Base-by-base conservation (phyloP, 306 rosid genomes). In the Cucurbita pepo region DNA sequence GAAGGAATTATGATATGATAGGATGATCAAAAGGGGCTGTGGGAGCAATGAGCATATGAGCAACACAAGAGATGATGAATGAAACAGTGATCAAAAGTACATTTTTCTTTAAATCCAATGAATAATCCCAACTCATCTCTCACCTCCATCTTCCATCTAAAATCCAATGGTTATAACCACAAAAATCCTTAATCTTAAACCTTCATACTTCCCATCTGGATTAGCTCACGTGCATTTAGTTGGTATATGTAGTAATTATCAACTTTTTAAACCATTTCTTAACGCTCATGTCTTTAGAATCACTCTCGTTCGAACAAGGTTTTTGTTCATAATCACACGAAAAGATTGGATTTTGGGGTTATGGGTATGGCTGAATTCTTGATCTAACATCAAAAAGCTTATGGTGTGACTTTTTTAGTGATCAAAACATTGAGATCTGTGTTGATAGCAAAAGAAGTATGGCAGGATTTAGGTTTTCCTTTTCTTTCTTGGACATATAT, bases 1-100 rank as follows among this genome's bases (percentile, higher is more conserved):
- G 72, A 67, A 22, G 13, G 56, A 67, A 67, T 67, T 45, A 67
- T 67, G 72, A 66, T 62, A 62, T 38, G 47, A 44, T 65, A 65
- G 54, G 36, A 43, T 66, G 40, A 67, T 45, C 54, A 45, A 47
- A 25, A 21, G 56, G 21, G 38, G 37, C 0, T 60, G 66, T 59
- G 41, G 43, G 22, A 48, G 19, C 25, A 69, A 66, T 69, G 73
- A 69, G 73, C 55, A 25, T 45, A 15, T 7, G 44, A 15, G 57
- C 50, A 50, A 69, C 15, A 50, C 30, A 22, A 69, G 25, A 48
- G 19, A 3, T 36, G 73, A 58, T 14, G 73, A 69, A 69, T 69
- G 58, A 69, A 69, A 50, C 73, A 69, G 73, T 69, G 9, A 38
- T 14, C 4, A 38, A 38, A 62, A 60, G 66, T 60, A 60, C 66